Evolutionary conservation across 2,329 filamentous ascomycete genomes (phyloP).

Genomic region (Conoideocrella luteorostrata): DNA sequence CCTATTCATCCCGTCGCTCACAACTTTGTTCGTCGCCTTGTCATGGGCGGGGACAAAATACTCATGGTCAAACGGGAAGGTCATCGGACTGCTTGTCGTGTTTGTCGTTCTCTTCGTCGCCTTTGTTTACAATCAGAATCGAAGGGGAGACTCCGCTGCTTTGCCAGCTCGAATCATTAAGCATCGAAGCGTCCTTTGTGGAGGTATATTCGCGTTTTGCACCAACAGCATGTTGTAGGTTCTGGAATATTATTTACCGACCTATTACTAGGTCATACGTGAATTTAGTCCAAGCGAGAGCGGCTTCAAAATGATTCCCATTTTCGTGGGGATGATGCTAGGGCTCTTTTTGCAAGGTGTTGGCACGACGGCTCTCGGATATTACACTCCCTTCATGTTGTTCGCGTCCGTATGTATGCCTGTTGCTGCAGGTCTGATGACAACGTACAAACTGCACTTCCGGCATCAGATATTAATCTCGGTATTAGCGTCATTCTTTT

Average conservation of each 20-base stretch:
- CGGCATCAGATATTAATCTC: slow-evolving; percentile 10
- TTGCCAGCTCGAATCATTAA: slow-evolving; percentile 34
- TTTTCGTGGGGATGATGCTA: background rate
- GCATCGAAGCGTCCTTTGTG: slow-evolving; percentile 29
- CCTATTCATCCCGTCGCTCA: slow-evolving; percentile 24
- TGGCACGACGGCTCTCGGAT: background rate
- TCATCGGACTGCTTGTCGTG: slow-evolving; percentile 21
- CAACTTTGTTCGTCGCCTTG: slow-evolving; percentile 40
- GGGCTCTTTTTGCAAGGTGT: background rate
- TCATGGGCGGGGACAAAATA: slow-evolving; percentile 37
- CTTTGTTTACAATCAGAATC: background rate
- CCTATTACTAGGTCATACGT: slow-evolving; percentile 36
- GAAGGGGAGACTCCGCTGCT: slow-evolving; percentile 20
- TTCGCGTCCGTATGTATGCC: background rate
- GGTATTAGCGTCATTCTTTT: slow-evolving; percentile 17
- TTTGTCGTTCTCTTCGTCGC: background rate
- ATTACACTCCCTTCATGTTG: background rate
- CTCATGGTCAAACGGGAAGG: slow-evolving; percentile 16
- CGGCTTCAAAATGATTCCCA: background rate
- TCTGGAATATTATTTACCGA: slow-evolving; percentile 29
- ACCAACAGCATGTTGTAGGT: slow-evolving; percentile 25
- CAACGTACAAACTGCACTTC: background rate
- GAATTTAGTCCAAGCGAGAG: slow-evolving; percentile 25
- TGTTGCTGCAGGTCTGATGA: background rate
- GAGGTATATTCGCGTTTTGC: slow-evolving; percentile 27